Base-by-base conservation (phyloP, 129 eudicot species). In the Apium graveolens region DNA sequence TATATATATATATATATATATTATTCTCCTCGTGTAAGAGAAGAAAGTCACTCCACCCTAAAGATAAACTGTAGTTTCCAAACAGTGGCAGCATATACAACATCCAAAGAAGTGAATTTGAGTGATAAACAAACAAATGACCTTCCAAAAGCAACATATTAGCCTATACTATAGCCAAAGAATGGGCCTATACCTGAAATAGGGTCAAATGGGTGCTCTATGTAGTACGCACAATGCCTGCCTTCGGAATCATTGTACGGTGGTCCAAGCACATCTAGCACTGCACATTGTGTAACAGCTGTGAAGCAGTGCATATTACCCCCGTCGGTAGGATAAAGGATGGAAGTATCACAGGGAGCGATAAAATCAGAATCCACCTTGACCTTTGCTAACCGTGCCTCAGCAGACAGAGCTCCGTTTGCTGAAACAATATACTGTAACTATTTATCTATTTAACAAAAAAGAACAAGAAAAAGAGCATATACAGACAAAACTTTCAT, bases 221-320 rank as follows among this genome's bases (percentile, higher is more conserved):
- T 83, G 79, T 93, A 94, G 86, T 91, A 94, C 32, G 89, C 87
- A 75, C 98, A 94, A 60, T 94, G 96, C 45, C 98, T 85, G 74
- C 98, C 98, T 11, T 94, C 90, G 1, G 96, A 83, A 76, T 89
- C 97, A 24, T 83, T 80, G 73, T 94, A 94, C 3, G 98, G 98
- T 7, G 98, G 98, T 77, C 96, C 96, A 24, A 94, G 91, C 73
- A 94, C 97, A 74, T 94, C 98, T 14, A 94, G 88, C 55, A 94
- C 96, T 11, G 98, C 98, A 70, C 98, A 91, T 0, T 90, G 80
- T 0, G 98, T 91, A 63, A 82, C 60, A 51, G 97, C 98, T 17
- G 93, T 94, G 80, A 94, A 94, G 77, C 98, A 89, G 70, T 94
- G 98, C 96, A 94, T 88, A 77, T 94, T 94, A 31, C 98, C 98